A percentile compares a stretch with the other conserved stretches of the same genome.
Evolutionary conservation across 345 rosid genomes (phyloP).

Genomic region (Hypericum androsaemum): DNA sequence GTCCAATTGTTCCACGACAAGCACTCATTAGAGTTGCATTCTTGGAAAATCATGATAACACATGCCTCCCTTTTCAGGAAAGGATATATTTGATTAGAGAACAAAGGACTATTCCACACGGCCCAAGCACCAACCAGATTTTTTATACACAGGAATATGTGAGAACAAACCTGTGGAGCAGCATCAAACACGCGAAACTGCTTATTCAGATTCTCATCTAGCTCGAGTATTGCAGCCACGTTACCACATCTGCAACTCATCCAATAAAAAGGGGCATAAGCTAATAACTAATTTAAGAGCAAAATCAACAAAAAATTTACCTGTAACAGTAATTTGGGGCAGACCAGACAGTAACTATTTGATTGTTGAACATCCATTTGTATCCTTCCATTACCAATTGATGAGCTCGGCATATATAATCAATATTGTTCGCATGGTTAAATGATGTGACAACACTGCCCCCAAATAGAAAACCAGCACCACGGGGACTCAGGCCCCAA

Average conservation of each 20-base stretch:
- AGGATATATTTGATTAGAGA: no score
- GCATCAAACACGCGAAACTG: conserved; percentile 91
- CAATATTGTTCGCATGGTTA: conserved; percentile 76
- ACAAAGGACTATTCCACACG: no score
- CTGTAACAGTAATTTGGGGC: conserved; percentile 99
- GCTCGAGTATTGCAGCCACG: conserved; percentile 90
- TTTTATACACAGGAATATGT: no score
- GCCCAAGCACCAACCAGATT: no score
- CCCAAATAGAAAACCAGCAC: conserved; percentile 91
- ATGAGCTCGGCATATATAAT: conserved; percentile 89
- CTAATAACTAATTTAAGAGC: conserved; percentile 4
- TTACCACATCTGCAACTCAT: conserved; percentile 73
- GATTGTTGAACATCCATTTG: conserved; percentile 91
- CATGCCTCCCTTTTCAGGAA: no score
- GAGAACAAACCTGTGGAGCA: conserved; percentile 64
- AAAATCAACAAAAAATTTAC: conserved; percentile 24
- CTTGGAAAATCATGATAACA: no score
- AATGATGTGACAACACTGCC: conserved; percentile 82
- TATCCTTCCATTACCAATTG: conserved; percentile 99
- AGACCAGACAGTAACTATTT: conserved; percentile 98
- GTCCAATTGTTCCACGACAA: no score
- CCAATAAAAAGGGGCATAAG: conserved; percentile 10
- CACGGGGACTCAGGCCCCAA: conserved; percentile 98
- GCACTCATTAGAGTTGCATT: no score
- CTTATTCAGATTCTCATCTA: conserved; percentile 74